These are phyloP conservation scores for Hyphodiscus sp. DNA, from an alignment of 2,329 filamentous ascomycete genomes.

Conservation along the genomic window DNA sequence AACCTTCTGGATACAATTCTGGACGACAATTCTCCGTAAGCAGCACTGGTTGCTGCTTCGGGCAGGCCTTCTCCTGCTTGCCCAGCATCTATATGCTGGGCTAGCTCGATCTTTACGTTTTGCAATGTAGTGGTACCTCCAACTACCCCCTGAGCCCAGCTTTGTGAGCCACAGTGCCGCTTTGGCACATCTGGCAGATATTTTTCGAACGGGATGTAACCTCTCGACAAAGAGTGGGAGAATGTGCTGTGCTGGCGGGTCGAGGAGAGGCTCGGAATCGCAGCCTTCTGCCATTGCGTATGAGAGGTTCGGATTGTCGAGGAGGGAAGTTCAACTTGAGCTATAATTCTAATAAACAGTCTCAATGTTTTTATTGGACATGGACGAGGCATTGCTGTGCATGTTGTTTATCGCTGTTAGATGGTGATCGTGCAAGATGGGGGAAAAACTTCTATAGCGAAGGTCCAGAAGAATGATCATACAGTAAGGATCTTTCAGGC, in stretches of 20 bases:
- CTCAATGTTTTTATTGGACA: conserved; percentile 23
- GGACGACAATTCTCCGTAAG: no score
- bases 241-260: not conserved
- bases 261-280: conserved; percentile 3
- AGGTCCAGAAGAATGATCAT: not conserved
- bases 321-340: conserved; percentile 24
- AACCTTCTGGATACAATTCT: no score
- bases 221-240: not conserved
- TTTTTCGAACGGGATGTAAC: not conserved
- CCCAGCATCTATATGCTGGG: no score
- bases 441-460: not conserved
- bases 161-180: not conserved
- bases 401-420: not conserved
- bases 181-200: not conserved
- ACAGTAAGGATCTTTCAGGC: not conserved
- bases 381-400: conserved; percentile 25
- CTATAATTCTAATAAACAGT: conserved; percentile 26
- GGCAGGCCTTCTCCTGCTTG: no score
- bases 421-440: not conserved
- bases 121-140: not conserved
- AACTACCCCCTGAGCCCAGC: not conserved
- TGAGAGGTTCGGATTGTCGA: not conserved
- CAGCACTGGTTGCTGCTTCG: no score
- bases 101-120: no score
- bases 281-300: not conserved